Evolutionary conservation across 2,329 filamentous ascomycete species (phyloP), one percentile per base, ranked within the genome.

Genomic region (Aspergillus sp.): DNA sequence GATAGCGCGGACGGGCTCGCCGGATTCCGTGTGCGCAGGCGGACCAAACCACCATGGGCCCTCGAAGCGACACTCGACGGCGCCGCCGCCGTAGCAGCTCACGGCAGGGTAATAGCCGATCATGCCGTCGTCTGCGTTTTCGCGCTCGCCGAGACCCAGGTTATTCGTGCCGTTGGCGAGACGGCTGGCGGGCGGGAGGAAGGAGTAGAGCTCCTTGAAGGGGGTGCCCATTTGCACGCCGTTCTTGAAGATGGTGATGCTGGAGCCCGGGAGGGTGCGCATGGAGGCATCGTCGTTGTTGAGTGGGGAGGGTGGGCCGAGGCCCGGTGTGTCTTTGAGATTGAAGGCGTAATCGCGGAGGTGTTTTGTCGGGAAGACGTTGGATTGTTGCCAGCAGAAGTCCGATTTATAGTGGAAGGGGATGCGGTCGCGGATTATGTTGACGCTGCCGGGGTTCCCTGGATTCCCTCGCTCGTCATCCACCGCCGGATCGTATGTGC

Each of bases 91-190:
- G 70, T 96, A 97, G 26, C 93, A 86, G 57, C 89, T 93, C 19
- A 98, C 82, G 26, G 90, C 88, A 1, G 93, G 93, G 61, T 94
- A 95, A 70, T 98, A 98, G 7, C 93, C 94, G 1, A 96, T 79
- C 77, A 93, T 86, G 33, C 91, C 93, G 61, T 98, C 93, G 61
- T 98, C 93, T 51, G 94, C 81, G 29, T 88, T 88, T 51, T 93
- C 86, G 43, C 93, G 77, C 12, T 87, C 88, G 8, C 86, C 88
- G 38, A 85, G 67, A 3, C 68, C 68, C 19, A 68, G 52, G 45
- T 71, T 70, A 48, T 70, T 70, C 28, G 65, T 68, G 4, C 63
- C 64, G 41, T 69, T 69, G 19, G 68, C 67, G 8, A 72, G 65
- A 41, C 67, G 65, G 47, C 88, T 94, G 0, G 93, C 90, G 0